Conservation (phyloP, 768 basidiomycete genomes). For the Boletus pseudo-olivaceus region DNA sequence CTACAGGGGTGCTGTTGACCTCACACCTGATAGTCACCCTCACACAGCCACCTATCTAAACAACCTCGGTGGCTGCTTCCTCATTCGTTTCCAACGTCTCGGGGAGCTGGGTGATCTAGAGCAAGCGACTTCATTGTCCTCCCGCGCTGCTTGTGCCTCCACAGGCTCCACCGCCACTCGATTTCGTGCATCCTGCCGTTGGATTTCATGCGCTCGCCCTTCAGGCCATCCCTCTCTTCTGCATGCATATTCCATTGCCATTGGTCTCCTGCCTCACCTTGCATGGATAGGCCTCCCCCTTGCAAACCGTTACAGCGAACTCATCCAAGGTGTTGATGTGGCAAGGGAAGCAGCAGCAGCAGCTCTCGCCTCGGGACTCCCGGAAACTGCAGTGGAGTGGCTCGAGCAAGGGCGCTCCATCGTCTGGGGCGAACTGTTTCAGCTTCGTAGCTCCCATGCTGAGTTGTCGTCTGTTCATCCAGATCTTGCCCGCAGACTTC, state of each 20-base stretch:
- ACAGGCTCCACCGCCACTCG: too few species aligned
- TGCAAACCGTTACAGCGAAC: neutral
- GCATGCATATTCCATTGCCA: neutral
- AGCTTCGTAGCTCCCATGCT: slow-evolving; percentile 6
- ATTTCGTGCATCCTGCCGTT: neutral
- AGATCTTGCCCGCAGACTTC: slow-evolving; percentile 4
- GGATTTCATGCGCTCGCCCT: neutral
- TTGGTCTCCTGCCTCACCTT: neutral
- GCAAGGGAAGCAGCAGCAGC: slow-evolving; percentile 9
- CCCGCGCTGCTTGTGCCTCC: too few species aligned
- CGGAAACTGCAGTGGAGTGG: slow-evolving; percentile 13
- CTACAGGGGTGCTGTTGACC: too few species aligned
- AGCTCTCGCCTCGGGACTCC: neutral
- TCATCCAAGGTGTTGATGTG: neutral
- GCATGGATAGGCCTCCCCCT: neutral
- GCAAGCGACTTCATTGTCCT: too few species aligned
- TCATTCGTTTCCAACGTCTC: too few species aligned
- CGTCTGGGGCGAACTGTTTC: slow-evolving; percentile 11
- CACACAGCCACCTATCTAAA: too few species aligned
- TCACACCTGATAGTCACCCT: too few species aligned
- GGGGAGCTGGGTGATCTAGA: too few species aligned
- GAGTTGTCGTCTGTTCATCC: slow-evolving; percentile 3
- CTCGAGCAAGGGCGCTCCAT: slow-evolving; percentile 17
- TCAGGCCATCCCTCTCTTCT: neutral
- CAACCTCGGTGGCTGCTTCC: too few species aligned